Percentiles rank a stretch among this genome's conserved stretches.
phyloP scores from a whole-genome alignment of 768 basidiomycete species.

The Kwoniella bestiolae region DNA sequence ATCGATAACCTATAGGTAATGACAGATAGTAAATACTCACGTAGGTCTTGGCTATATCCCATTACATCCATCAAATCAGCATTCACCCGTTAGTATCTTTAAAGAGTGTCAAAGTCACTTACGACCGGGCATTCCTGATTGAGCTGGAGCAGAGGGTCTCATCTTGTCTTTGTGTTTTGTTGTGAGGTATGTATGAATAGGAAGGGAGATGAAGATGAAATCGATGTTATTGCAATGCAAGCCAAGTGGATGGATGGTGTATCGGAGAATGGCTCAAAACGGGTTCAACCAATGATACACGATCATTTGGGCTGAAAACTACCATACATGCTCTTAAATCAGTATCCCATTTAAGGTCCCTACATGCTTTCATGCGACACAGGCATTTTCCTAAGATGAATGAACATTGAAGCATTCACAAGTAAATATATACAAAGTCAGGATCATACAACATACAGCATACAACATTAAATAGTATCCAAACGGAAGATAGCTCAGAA shows the following conservation, averaged over 20 bases:
- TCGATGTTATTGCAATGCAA: background rate
- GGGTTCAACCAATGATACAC: constrained; percentile 17
- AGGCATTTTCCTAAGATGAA: too few species aligned
- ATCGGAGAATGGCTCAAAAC: background rate
- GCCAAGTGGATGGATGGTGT: background rate
- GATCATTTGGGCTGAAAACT: constrained; percentile 5
- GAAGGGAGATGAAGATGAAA: background rate
- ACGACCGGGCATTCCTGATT: constrained; percentile 83
- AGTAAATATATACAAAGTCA: too few species aligned
- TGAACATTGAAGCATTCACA: too few species aligned
- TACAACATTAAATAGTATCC: too few species aligned
- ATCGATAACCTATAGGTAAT: too few species aligned
- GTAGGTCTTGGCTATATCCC: constrained; percentile 70
- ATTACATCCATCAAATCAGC: constrained; percentile 1
- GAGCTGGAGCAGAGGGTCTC: constrained; percentile 52
- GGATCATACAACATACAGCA: too few species aligned
- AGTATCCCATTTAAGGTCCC: background rate
- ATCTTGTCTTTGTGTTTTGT: constrained; percentile 58
- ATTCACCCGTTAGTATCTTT: background rate
- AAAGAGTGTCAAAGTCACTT: constrained; percentile 49
- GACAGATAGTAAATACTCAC: constrained; percentile 66
- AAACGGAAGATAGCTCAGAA: too few species aligned
- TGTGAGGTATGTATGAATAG: background rate
- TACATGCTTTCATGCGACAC: background rate
- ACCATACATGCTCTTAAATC: background rate